These are phyloP conservation scores for Rubroboletus pulcherrimus DNA, from an alignment of 768 basidiomycete genomes.

Conservation along the genomic window DNA sequence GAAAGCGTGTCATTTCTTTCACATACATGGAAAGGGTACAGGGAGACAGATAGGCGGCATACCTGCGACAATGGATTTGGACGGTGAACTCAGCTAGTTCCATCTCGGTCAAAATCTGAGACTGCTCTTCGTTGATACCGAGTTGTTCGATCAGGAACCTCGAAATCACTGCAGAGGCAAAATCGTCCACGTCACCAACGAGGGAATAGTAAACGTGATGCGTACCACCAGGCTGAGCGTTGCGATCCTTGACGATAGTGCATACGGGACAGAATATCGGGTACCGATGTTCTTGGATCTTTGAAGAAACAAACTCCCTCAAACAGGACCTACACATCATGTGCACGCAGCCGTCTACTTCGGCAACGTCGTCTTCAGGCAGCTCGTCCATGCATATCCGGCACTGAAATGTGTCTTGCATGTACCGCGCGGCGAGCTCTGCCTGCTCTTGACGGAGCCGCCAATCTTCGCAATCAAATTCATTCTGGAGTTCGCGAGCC, in stretches of 20 bases:
- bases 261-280: slow-evolving; percentile 65
- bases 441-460: slow-evolving; percentile 34
- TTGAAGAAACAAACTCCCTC: slow-evolving; percentile 37
- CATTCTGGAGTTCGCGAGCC: slow-evolving; percentile 34
- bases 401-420: slow-evolving; percentile 45
- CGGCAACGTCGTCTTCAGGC: slow-evolving; percentile 40
- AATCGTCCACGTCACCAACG: not conserved
- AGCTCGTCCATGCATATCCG: slow-evolving; percentile 52
- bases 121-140: slow-evolving; percentile 43
- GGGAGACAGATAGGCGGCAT: slow-evolving; percentile 6
- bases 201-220: not conserved
- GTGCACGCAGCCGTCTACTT: slow-evolving; percentile 47
- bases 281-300: slow-evolving; percentile 50
- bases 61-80: slow-evolving; percentile 50
- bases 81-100: slow-evolving; percentile 43
- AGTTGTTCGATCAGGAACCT: slow-evolving; percentile 38
- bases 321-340: slow-evolving; percentile 54
- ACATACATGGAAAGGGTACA: not conserved
- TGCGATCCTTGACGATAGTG: slow-evolving; percentile 24
- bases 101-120: slow-evolving; percentile 42
- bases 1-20: not conserved
- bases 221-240: slow-evolving; percentile 33
- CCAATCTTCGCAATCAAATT: slow-evolving; percentile 40
- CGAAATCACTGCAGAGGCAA: slow-evolving; percentile 34
- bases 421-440: slow-evolving; percentile 23